Evolutionary conservation across 1,139 yeast genomes (phyloP).

Genomic region (Pichia norvegensis): DNA sequence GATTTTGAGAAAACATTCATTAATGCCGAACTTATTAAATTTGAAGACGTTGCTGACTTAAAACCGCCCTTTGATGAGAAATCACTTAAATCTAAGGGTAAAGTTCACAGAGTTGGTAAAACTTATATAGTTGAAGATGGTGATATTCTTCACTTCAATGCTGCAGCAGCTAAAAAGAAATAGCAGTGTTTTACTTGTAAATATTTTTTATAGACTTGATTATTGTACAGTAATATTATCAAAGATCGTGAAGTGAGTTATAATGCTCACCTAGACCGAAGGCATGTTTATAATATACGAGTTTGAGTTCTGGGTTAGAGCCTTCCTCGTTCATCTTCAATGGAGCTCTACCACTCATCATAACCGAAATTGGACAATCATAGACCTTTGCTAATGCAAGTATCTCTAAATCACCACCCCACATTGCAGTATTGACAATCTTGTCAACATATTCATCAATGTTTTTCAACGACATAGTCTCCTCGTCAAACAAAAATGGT

Average conservation of each 20-base stretch:
- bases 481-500: conserved; percentile 80
- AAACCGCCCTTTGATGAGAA: conserved; percentile 39
- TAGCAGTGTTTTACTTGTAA: not conserved
- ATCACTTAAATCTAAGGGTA: conserved; percentile 39
- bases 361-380: conserved; percentile 64
- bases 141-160: conserved; percentile 60
- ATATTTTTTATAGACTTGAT: too few relatives aligned
- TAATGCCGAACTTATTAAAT: conserved; percentile 58
- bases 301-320: conserved; percentile 43
- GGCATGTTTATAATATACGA: conserved; percentile 79
- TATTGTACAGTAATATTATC: not conserved
- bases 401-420: conserved; percentile 97
- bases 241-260: conserved; percentile 61
- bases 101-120: conserved; percentile 57
- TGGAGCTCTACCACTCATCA: conserved; percentile 68
- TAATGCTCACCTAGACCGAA: conserved; percentile 94
- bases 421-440: conserved; percentile 67
- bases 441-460: conserved; percentile 63
- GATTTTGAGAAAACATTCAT: conserved; percentile 81
- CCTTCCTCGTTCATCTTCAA: conserved; percentile 51
- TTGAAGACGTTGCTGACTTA: conserved; percentile 37
- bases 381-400: conserved; percentile 65
- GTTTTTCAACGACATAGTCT: conserved; percentile 52
- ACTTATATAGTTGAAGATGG: conserved; percentile 70
- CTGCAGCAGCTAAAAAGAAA: conserved; percentile 29